Evolutionary conservation across 225 moss, liverwort and hornwort genomes (phyloP), one percentile per base, ranked within the genome.

Genomic region (Marchantia paleacea): DNA sequence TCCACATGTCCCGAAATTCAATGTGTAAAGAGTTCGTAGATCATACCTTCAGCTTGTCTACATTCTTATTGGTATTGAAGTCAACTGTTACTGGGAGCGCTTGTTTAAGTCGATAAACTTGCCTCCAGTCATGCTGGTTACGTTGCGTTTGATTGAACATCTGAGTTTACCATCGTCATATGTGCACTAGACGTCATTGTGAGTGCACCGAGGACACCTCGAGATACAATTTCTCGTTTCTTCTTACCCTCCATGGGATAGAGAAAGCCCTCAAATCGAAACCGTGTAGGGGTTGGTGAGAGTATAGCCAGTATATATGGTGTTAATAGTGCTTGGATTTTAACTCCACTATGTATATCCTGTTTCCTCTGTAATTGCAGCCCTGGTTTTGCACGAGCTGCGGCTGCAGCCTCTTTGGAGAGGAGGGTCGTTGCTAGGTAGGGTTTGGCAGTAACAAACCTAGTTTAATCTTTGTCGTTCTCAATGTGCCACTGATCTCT

Each of bases 321-420:
- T 19, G 31, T 28, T 18, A 28, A 19, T 75, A 55, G 28, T 24
- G 28, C 54, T 74, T 26, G 28, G 30, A 71, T 55, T 82, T 82
- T 83, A 81, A 78, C 72, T 31, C 53, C 78, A 69, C 26, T 7
- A 78, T 51, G 24, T 64, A 75, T 64, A 75, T 75, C 52, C 26
- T 76, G 70, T 81, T 81, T 69, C 82, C 75, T 88, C 80, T 85
- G 83, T 74, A 81, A 83, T 83, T 85, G 85, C 88, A 88, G 85
- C 58, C 85, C 85, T 79, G 78, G 85, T 81, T 88, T 88, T 85
- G 81, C 88, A 54, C 79, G 85, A 85, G 88, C 83, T 83, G 88
- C 85, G 22, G 88, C 85, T 57, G 85, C 88, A 83, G 85, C 85
- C 79, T 88, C 88, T 81, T 70, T 85, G 81, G 83, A 82, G 87